phyloP scores from a whole-genome alignment of 208 protist genomes.

The Leishmania tropica region DNA sequence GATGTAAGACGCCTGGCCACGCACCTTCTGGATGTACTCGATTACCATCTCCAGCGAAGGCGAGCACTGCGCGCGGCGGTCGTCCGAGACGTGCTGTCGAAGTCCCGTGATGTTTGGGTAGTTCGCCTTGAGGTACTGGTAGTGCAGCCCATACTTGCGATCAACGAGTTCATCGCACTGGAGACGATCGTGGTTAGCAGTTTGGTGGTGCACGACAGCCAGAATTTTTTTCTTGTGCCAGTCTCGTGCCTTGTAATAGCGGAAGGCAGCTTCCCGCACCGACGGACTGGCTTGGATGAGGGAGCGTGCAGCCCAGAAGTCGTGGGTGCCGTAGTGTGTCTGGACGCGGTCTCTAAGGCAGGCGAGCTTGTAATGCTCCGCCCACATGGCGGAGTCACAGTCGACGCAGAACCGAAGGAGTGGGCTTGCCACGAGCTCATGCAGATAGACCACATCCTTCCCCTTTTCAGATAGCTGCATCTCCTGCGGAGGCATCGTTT shows the following conservation, averaged over 20 bases:
- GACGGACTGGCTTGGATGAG: conserved; percentile 35
- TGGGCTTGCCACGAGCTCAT: conserved; percentile 46
- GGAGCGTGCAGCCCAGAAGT: conserved; percentile 59
- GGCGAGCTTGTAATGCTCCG: conserved; percentile 16
- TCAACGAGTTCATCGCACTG: conserved; percentile 25
- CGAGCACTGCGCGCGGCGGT: conserved; percentile 37
- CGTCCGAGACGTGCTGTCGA: conserved; percentile 20
- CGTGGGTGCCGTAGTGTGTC: conserved; percentile 38
- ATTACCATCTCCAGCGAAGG: conserved; percentile 41
- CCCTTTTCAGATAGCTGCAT: not conserved
- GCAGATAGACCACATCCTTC: conserved; percentile 7
- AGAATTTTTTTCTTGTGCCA: conserved; percentile 12
- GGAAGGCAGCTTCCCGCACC: conserved; percentile 34
- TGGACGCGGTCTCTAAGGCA: conserved; percentile 26
- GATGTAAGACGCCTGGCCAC: not conserved
- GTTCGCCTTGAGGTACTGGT: conserved; percentile 46
- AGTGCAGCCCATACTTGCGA: conserved; percentile 44
- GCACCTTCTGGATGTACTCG: conserved; percentile 23
- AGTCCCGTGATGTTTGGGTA: conserved; percentile 35
- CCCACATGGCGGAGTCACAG: conserved; percentile 26
- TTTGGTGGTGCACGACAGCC: conserved; percentile 45
- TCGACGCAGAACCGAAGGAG: conserved; percentile 49
- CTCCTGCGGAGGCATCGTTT: not conserved
- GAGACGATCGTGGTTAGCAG: conserved; percentile 4
- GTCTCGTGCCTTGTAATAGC: conserved; percentile 25